Evolutionary conservation across 2,329 filamentous ascomycete genomes (phyloP), one percentile per base, ranked within the genome.

Genomic region (Cercospora berteroae): DNA sequence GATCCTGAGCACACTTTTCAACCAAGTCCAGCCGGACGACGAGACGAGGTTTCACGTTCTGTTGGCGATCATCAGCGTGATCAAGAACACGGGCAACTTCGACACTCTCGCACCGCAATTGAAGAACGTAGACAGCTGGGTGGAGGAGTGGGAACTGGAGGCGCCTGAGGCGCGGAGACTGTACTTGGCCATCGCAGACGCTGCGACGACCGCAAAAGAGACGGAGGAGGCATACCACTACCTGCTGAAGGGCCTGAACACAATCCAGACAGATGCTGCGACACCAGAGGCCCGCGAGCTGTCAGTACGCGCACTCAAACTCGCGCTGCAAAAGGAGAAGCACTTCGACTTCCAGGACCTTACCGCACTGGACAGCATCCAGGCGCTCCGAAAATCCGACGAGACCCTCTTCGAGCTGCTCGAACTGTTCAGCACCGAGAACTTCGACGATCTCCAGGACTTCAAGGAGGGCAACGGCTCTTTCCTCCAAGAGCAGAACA

Each of bases 1-100:
- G 73, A 91, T 95, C 74, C 88, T 99, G 74, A 93, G 92, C 78
- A 97, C 94, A 75, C 89, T 99, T 77, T 99, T 98, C 89, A 99
- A 99, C 86, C 90, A 96, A 72, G 87, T 98, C 73, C 83, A 89
- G 73, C 83, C 89, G 69, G 84, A 89, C 76, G 90, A 93, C 78
- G 89, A 92, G 64, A 87, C 92, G 77, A 90, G 95, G 69, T 97
- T 90, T 82, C 91, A 97, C 78, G 93, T 99, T 68, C 92, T 99
- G 77, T 86, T 95, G 79, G 89, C 93, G 76, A 93, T 97, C 74
- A 83, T 98, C 71, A 90, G 90, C 74, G 91, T 97, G 75, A 88
- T 97, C 79, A 88, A 92, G 69, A 82, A 77, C 65, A 79, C 78
- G 31, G 74, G 74, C 70, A 83, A 82, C 80, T 99, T 93, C 77